A percentile compares a stretch with the other conserved stretches of the same genome.
These are phyloP conservation scores for Penicillium ucsense DNA, from an alignment of 495 filamentous ascomycete species.

Conservation along the genomic window DNA sequence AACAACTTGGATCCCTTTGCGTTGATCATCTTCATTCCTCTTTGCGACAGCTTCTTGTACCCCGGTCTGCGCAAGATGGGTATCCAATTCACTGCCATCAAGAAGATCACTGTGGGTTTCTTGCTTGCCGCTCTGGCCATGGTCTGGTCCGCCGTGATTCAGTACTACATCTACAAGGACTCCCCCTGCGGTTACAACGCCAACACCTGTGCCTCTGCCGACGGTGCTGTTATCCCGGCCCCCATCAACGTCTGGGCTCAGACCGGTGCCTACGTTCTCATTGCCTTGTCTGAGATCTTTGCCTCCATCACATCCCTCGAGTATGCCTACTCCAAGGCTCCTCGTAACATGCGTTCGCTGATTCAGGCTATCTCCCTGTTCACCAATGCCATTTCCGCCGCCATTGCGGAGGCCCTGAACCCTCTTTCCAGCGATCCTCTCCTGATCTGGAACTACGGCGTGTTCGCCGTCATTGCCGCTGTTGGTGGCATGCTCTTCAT, in stretches of 20 bases:
- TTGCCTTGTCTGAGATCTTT: conserved; percentile 60
- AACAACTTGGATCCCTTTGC: conserved; percentile 61
- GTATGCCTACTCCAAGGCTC: conserved; percentile 75
- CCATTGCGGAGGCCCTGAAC: conserved; percentile 53
- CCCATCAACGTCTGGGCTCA: conserved; percentile 49
- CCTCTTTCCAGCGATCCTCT: conserved; percentile 53
- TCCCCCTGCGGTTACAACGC: conserved; percentile 42
- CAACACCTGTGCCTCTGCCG: conserved; percentile 25
- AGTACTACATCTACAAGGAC: conserved; percentile 56
- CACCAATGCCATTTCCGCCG: conserved; percentile 55
- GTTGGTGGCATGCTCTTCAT: conserved; percentile 50
- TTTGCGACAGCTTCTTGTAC: conserved; percentile 58
- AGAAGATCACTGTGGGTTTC: conserved; percentile 60
- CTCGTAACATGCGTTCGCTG: conserved; percentile 66
- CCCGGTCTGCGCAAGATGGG: conserved; percentile 47
- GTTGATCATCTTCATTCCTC: conserved; percentile 59
- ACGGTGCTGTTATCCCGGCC: conserved; percentile 16
- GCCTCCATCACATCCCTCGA: conserved; percentile 57
- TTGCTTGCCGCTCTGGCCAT: conserved; percentile 50
- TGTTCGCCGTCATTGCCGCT: conserved; percentile 50
- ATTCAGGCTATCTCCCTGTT: conserved; percentile 60
- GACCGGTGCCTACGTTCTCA: conserved; percentile 48
- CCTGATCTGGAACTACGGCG: conserved; percentile 56
- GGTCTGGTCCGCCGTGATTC: conserved; percentile 49
- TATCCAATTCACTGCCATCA: conserved; percentile 56